phyloP scores from a whole-genome alignment of 129 eudicot genomes.

The Tagetes patula region DNA sequence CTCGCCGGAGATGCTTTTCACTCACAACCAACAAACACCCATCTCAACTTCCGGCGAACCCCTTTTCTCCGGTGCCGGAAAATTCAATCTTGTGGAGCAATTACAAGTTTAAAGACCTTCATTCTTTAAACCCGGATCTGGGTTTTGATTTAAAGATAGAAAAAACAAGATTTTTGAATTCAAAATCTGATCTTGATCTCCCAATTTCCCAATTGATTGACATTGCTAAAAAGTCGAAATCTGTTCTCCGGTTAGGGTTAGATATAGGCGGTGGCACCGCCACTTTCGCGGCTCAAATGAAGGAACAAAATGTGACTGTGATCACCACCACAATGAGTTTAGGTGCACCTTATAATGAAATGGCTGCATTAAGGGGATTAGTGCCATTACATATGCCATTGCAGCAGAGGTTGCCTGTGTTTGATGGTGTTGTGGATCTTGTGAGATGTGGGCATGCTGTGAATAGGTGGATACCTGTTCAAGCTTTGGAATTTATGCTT shows the following conservation, averaged over 20 bases:
- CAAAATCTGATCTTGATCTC: constrained; percentile 80
- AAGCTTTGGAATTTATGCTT: constrained; percentile 74
- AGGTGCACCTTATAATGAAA: constrained; percentile 81
- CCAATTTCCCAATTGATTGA: constrained; percentile 63
- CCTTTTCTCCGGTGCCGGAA: constrained; percentile 58
- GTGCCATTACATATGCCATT: constrained; percentile 78
- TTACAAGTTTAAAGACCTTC: constrained; percentile 58
- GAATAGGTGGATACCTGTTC: constrained; percentile 87
- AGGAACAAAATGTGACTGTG: constrained; percentile 69
- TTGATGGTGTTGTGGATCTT: constrained; percentile 90
- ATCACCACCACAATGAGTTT: constrained; percentile 81
- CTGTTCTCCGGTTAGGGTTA: constrained; percentile 53
- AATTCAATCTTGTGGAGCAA: constrained; percentile 43
- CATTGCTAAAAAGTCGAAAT: constrained; percentile 41
- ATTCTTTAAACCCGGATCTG: constrained; percentile 64
- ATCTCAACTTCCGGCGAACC: constrained; percentile 42
- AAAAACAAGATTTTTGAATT: constrained; percentile 42
- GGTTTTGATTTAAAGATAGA: constrained; percentile 69
- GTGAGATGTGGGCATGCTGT: constrained; percentile 90
- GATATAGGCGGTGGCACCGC: constrained; percentile 95
- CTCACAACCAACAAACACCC: constrained; percentile 44
- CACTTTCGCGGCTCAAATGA: constrained; percentile 85
- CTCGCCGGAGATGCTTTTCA: constrained; percentile 85
- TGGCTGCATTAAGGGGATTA: constrained; percentile 72
- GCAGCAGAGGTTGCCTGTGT: constrained; percentile 91